Evolutionary conservation across 2,329 filamentous ascomycete species (phyloP), one percentile per base, ranked within the genome.

Genomic region (Aspergillus candidus): DNA sequence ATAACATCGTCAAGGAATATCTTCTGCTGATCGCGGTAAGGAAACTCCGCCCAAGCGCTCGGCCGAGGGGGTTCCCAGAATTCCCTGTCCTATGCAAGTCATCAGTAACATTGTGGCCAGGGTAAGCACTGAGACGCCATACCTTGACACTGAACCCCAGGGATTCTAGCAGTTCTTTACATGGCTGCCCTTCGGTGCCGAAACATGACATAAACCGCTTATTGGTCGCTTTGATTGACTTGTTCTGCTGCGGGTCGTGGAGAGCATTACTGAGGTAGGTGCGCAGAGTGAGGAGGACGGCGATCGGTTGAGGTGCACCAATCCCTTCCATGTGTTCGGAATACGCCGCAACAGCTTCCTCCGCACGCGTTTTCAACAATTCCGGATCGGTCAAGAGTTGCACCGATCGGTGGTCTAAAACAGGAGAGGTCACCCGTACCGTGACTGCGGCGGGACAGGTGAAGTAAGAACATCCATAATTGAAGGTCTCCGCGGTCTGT

Each of bases 161-260:
- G 36, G 72, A 75, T 43, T 74, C 67, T 13, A 86, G 66, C 22
- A 86, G 59, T 10, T 72, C 67, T 51, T 73, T 71, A 58, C 81
- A 86, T 38, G 69, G 61, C 32, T 44, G 53, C 31, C 70, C 70
- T 35, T 83, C 79, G 34, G 74, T 66, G 8, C 79, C 82, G 59
- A 85, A 83, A 2, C 76, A 76, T 48, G 79, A 71, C 54, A 79
- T 70, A 52, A 84, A 86, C 44, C 77, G 76, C 58, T 82, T 81
- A 56, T 86, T 86, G 12, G 74, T 62, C 6, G 74, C 67, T 4
- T 76, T 75, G 52, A 86, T 81, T 35, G 70, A 63, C 51, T 74
- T 73, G 53, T 72, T 75, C 30, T 71, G 72, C 37, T 73, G 70
- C 6, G 64, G 61, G 14, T 74, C 67, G 35, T 72, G 69, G 44